These are phyloP conservation scores for Patellifolia procumbens DNA, from an alignment of 179 eudicot genomes.

Conservation along the genomic window DNA sequence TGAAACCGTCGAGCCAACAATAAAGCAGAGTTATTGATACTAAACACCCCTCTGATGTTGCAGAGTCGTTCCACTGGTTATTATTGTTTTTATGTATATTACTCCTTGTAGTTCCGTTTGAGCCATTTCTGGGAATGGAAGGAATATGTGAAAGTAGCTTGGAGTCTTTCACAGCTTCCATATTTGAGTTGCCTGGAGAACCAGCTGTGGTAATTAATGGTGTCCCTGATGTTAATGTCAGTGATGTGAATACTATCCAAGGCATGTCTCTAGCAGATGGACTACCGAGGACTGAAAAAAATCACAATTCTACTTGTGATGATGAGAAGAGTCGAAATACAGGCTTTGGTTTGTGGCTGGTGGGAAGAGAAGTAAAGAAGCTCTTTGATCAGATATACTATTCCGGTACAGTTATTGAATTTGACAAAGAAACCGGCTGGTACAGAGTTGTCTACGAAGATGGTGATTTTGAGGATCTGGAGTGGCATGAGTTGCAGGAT, in stretches of 20 bases:
- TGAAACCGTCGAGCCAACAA: neutral
- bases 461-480: conserved; percentile 83
- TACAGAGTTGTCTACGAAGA: conserved; percentile 76
- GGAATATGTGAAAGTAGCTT: conserved; percentile 24
- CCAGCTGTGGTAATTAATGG: conserved; percentile 76
- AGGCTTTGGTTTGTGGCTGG: conserved; percentile 68
- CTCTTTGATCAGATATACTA: conserved; percentile 47
- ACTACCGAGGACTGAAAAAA: neutral
- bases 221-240: conserved; percentile 50
- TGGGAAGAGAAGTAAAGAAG: conserved; percentile 69
- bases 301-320: conserved; percentile 9
- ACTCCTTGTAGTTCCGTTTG: neutral
- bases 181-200: conserved; percentile 69
- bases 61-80: neutral
- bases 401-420: conserved; percentile 57
- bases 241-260: conserved; percentile 22
- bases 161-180: conserved; percentile 33
- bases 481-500: conserved; percentile 68
- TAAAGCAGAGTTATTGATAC: neutral
- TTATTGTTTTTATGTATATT: neutral
- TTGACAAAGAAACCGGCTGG: conserved; percentile 69
- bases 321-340: conserved; percentile 25
- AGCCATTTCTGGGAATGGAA: conserved; percentile 33
- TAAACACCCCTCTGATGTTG: neutral
- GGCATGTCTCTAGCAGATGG: conserved; percentile 21